Evolutionary conservation across 148 eudicot genomes (phyloP).

Genomic region (Pouteria glomerata): DNA sequence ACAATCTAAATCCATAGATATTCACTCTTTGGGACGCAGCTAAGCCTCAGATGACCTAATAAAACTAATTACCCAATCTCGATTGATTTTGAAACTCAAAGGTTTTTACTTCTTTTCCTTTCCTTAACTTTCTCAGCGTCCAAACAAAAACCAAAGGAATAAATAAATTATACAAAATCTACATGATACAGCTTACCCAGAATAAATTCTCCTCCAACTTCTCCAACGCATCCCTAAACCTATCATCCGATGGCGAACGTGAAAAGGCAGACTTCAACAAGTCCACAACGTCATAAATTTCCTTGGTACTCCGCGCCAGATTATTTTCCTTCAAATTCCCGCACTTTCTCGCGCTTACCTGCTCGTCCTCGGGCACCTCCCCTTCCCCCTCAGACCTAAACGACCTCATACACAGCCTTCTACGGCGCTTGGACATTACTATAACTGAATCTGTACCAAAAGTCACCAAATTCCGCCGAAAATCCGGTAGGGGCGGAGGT

Average conservation of each 20-base stretch:
- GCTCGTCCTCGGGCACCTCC: neutral
- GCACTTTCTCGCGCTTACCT: slow-evolving; percentile 9
- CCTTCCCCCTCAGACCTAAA: slow-evolving; percentile 46
- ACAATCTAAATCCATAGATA: neutral
- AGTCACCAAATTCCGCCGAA: slow-evolving; percentile 26
- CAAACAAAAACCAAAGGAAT: neutral
- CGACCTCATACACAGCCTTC: slow-evolving; percentile 33
- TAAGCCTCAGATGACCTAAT: neutral
- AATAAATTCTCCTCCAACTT: slow-evolving; percentile 48
- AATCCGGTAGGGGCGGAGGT: slow-evolving; percentile 30
- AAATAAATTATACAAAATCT: neutral
- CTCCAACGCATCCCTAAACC: slow-evolving; percentile 36
- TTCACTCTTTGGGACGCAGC: neutral
- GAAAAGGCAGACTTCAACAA: slow-evolving; percentile 35
- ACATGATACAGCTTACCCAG: slow-evolving; percentile 26
- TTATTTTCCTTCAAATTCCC: slow-evolving; percentile 3
- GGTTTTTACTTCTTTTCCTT: neutral
- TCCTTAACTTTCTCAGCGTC: neutral
- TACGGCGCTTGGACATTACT: slow-evolving; percentile 22
- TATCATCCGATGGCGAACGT: slow-evolving; percentile 32
- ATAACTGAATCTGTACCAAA: slow-evolving; percentile 20
- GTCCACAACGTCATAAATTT: slow-evolving; percentile 7
- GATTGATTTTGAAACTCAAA: neutral
- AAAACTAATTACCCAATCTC: neutral
- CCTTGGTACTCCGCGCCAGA: neutral